Percentiles rank a stretch among this genome's conserved stretches.
Evolutionary conservation across 2,329 filamentous ascomycete species (phyloP).

Genomic region (Cytospora chrysosperma): DNA sequence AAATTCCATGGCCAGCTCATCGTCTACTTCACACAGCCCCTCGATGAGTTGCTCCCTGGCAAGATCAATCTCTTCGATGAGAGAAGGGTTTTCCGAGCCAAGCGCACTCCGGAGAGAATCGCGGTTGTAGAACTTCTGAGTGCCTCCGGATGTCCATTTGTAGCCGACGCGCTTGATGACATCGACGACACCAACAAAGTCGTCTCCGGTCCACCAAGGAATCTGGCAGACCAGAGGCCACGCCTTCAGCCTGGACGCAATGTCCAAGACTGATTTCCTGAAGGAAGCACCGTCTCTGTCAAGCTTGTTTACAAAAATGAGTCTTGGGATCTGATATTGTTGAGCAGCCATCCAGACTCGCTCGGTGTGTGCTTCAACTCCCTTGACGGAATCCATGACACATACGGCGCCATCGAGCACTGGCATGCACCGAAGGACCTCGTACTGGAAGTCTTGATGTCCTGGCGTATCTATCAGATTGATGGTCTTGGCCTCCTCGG

Average conservation of each 20-base stretch:
- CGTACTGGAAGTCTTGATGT: slow-evolving; percentile 96
- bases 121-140: slow-evolving; percentile 32
- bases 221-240: slow-evolving; percentile 94
- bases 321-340: slow-evolving; percentile 78
- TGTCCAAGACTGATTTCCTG: slow-evolving; percentile 79
- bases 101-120: slow-evolving; percentile 35
- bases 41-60: slow-evolving; percentile 80
- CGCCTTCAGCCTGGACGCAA: slow-evolving; percentile 73
- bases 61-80: slow-evolving; percentile 66
- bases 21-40: slow-evolving; percentile 83
- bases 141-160: slow-evolving; percentile 59
- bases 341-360: slow-evolving; percentile 93
- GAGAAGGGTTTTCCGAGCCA: slow-evolving; percentile 54
- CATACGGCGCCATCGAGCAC: slow-evolving; percentile 37
- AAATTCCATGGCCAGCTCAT: slow-evolving; percentile 80
- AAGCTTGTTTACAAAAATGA: slow-evolving; percentile 82
- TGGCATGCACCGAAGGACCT: slow-evolving; percentile 81
- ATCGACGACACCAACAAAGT: slow-evolving; percentile 82
- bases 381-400: slow-evolving; percentile 39
- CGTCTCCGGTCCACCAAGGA: slow-evolving; percentile 85
- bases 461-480: slow-evolving; percentile 96
- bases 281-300: slow-evolving; percentile 83
- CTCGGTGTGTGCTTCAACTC: slow-evolving; percentile 93
- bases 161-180: slow-evolving; percentile 73
- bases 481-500: slow-evolving; percentile 61